A percentile compares a stretch with the other conserved stretches of the same genome.
Evolutionary conservation across 352 stramenopile species (phyloP).

Genomic region (Phytophthora chlamydospora): DNA sequence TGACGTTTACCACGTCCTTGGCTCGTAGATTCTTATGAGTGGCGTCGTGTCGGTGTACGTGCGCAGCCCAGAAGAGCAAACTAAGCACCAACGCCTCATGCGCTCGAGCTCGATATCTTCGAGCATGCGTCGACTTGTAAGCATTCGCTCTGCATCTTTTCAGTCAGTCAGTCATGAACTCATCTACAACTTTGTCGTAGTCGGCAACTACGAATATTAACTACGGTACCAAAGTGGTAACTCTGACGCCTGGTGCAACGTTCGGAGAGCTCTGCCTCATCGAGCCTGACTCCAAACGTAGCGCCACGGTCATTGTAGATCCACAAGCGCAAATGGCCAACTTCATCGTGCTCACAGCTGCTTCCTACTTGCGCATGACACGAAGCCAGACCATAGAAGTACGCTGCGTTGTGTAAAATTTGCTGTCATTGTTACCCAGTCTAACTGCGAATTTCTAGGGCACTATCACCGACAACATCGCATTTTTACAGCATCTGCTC

Average conservation of each 20-base stretch:
- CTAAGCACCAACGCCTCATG: conserved; percentile 58
- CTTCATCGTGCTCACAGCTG: conserved; percentile 85
- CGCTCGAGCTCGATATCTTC: conserved; percentile 51
- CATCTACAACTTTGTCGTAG: conserved; percentile 12
- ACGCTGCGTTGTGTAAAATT: neutral
- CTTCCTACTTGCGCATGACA: conserved; percentile 84
- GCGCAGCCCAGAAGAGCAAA: conserved; percentile 71
- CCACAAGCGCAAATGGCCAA: conserved; percentile 67
- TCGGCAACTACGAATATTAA: conserved; percentile 47
- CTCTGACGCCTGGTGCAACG: conserved; percentile 75
- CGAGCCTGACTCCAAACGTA: conserved; percentile 85
- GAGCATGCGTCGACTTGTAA: conserved; percentile 51
- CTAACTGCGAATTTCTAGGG: conserved; percentile 30
- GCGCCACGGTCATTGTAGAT: conserved; percentile 82
- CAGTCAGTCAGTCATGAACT: neutral
- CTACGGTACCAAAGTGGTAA: conserved; percentile 71
- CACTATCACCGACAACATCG: conserved; percentile 86
- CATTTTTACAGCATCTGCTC: conserved; percentile 80
- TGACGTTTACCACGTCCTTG: neutral
- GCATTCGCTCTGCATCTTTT: conserved; percentile 7
- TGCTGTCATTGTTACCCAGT: neutral
- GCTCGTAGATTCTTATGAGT: conserved; percentile 75
- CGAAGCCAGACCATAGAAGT: conserved; percentile 79
- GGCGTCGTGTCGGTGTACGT: conserved; percentile 80
- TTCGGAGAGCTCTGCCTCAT: conserved; percentile 89